A percentile compares a stretch with the other conserved stretches of the same genome.
Conservation (phyloP, 257 asterid species). For the Orobanche coerulescens region DNA sequence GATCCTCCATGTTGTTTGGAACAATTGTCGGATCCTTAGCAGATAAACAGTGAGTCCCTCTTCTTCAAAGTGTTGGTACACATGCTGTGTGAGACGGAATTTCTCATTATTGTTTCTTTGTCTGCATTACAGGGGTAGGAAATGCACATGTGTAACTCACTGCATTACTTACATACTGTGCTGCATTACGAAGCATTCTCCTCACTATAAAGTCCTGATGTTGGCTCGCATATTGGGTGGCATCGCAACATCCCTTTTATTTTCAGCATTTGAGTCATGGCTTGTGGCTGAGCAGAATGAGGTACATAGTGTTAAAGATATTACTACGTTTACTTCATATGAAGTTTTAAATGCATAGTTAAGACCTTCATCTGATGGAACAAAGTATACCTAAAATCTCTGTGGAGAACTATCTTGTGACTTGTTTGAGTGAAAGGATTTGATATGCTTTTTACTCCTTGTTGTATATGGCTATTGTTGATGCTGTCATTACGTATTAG, state of each 20-base stretch:
- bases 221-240: constrained; percentile 91
- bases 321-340: too few species aligned
- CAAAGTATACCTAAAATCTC: too few species aligned
- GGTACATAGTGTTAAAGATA: too few species aligned
- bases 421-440: too few species aligned
- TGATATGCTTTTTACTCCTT: too few species aligned
- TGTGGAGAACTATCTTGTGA: too few species aligned
- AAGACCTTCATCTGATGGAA: too few species aligned
- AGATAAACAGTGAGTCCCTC: constrained; percentile 41
- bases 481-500: too few species aligned
- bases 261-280: constrained; percentile 92
- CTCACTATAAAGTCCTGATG: constrained; percentile 77
- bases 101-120: constrained; percentile 17
- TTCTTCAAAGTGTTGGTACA: neutral
- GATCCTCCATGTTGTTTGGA: constrained; percentile 61
- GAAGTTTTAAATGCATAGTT: too few species aligned
- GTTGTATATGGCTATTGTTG: too few species aligned
- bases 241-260: constrained; percentile 85
- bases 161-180: constrained; percentile 84
- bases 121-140: constrained; percentile 62
- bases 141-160: constrained; percentile 83
- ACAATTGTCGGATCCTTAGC: constrained; percentile 60
- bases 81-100: too few species aligned
- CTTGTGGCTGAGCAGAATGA: constrained; percentile 97
- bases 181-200: constrained; percentile 91